Conservation (phyloP, 306 rosid genomes). For the Pyrus betulifolia region DNA sequence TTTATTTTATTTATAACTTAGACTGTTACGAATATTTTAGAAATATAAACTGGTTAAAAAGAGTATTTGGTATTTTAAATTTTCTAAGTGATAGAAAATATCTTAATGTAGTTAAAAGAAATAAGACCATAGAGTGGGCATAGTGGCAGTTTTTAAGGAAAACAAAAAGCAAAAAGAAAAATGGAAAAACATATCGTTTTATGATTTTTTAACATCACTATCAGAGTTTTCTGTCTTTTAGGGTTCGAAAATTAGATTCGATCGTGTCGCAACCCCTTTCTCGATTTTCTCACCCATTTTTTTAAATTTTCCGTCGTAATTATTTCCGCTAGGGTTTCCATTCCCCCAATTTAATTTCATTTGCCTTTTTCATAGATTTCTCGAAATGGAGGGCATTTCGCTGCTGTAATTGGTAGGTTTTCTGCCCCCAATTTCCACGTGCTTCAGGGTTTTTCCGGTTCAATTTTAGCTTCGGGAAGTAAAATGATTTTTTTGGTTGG, state of each 20-base stretch:
- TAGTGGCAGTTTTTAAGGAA: background rate
- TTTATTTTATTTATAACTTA: too few relatives aligned
- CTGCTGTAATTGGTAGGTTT: background rate
- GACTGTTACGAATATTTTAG: too few relatives aligned
- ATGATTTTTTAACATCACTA: slow-evolving; percentile 26
- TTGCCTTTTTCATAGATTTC: slow-evolving; percentile 16
- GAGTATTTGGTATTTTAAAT: too few relatives aligned
- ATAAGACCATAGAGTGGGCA: too few relatives aligned
- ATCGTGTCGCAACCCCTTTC: slow-evolving; percentile 42
- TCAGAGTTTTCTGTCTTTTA: slow-evolving; percentile 39
- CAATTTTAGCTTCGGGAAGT: slow-evolving; percentile 8
- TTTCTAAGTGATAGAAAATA: too few relatives aligned
- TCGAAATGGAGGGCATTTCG: slow-evolving; percentile 19
- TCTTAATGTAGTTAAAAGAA: too few relatives aligned
- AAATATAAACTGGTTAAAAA: too few relatives aligned
- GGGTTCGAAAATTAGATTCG: slow-evolving; percentile 53
- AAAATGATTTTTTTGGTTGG: background rate
- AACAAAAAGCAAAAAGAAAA: background rate
- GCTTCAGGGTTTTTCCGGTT: slow-evolving; percentile 47
- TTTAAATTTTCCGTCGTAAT: slow-evolving; percentile 4
- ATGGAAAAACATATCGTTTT: background rate
- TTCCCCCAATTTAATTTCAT: background rate
- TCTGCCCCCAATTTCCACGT: background rate
- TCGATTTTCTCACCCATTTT: slow-evolving; percentile 52
- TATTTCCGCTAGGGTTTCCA: slow-evolving; percentile 45